These are phyloP conservation scores for Calonectria crousiana DNA, from an alignment of 2,329 filamentous ascomycete genomes.

Conservation along the genomic window DNA sequence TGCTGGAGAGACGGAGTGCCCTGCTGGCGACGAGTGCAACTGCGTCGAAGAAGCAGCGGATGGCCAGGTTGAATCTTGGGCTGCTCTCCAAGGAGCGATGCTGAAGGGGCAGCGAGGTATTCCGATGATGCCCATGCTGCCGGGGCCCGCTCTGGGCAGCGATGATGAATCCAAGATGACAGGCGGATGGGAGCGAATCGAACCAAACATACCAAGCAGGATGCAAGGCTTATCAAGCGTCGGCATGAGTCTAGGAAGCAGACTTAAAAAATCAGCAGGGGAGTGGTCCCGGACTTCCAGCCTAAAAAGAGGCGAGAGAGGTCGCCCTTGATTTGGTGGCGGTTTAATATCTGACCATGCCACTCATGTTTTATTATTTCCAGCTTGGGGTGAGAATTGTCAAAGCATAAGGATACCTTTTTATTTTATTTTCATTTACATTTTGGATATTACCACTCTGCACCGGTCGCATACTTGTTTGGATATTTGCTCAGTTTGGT, in stretches of 20 bases:
- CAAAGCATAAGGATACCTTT: constrained; percentile 8
- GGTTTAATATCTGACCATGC: not conserved
- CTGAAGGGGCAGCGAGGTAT: constrained; percentile 46
- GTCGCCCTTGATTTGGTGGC: constrained; percentile 29
- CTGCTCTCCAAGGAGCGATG: constrained; percentile 57
- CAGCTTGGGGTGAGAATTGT: constrained; percentile 13
- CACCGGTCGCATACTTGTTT: not conserved
- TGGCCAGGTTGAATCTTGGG: constrained; percentile 72
- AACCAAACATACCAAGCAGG: constrained; percentile 39
- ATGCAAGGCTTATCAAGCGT: constrained; percentile 50
- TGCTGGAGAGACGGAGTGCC: constrained; percentile 68
- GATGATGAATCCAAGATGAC: constrained; percentile 45
- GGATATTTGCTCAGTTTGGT: not conserved
- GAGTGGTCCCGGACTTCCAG: constrained; percentile 60
- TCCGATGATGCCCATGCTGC: constrained; percentile 45
- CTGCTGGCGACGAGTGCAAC: constrained; percentile 74
- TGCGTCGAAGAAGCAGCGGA: constrained; percentile 69
- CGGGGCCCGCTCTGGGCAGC: constrained; percentile 45
- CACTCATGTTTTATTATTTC: not conserved
- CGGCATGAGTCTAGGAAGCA: constrained; percentile 60
- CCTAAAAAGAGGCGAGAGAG: constrained; percentile 49
- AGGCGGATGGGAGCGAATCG: constrained; percentile 46
- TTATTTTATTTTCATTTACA: not conserved
- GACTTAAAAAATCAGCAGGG: constrained; percentile 62
- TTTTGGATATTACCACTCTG: not conserved